Percentiles rank a stretch among this genome's conserved stretches.
phyloP scores from a whole-genome alignment of 441 rosid genomes.

The Syzygium syzygioides region DNA sequence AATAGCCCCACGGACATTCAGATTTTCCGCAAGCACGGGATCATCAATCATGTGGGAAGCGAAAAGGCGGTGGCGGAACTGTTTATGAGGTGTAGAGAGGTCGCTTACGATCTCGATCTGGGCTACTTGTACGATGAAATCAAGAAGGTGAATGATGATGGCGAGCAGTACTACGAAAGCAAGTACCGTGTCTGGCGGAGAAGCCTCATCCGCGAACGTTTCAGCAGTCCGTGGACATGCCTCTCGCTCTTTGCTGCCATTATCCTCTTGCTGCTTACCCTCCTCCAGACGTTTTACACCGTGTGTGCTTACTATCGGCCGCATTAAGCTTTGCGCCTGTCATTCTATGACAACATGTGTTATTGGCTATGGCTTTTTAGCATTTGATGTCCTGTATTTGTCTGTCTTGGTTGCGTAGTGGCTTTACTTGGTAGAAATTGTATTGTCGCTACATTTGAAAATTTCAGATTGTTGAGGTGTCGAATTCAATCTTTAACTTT shows the following conservation, averaged over 20 bases:
- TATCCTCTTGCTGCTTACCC: background rate
- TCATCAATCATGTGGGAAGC: slow-evolving; percentile 1
- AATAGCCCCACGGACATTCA: background rate
- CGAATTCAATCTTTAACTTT: too few species aligned
- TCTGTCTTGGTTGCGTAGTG: background rate
- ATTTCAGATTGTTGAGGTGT: too few species aligned
- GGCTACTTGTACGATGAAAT: slow-evolving; percentile 3
- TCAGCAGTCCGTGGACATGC: background rate
- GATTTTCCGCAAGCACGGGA: background rate
- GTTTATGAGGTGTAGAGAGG: slow-evolving; percentile 3
- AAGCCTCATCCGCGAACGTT: background rate
- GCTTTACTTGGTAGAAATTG: background rate
- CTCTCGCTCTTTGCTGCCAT: background rate
- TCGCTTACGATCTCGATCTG: slow-evolving; percentile 4
- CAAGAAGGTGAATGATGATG: background rate
- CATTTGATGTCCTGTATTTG: background rate
- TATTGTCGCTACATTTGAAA: too few species aligned
- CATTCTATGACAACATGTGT: background rate
- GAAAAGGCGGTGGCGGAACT: background rate
- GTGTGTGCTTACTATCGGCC: slow-evolving; percentile 5
- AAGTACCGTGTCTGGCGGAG: slow-evolving; percentile 6
- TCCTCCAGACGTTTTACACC: slow-evolving; percentile 1
- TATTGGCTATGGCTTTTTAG: background rate
- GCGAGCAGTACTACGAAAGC: background rate
- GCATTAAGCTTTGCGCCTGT: background rate